Evolutionary conservation across 257 asterid species (phyloP).

Genomic region (Ligustrum vulgare): DNA sequence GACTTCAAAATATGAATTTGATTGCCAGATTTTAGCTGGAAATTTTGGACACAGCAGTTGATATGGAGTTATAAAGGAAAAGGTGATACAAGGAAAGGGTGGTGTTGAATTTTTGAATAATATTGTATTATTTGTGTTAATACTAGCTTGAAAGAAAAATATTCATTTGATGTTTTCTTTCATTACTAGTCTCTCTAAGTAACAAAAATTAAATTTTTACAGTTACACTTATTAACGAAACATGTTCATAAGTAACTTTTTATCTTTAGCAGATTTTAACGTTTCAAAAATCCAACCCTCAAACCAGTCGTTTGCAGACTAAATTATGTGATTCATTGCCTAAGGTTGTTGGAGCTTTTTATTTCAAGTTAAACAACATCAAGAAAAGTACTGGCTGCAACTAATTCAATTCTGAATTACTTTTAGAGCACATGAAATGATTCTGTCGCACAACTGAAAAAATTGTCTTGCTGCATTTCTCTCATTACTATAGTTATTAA

Average conservation of each 20-base stretch:
- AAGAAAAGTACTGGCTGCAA: too few relatives aligned
- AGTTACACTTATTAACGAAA: background rate
- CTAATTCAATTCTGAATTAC: too few relatives aligned
- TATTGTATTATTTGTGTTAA: background rate
- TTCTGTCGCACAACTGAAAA: too few relatives aligned
- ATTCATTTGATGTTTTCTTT: background rate
- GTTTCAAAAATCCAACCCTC: too few relatives aligned
- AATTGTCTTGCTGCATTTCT: too few relatives aligned
- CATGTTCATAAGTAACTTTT: background rate
- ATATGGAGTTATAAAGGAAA: background rate
- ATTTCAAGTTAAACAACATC: too few relatives aligned
- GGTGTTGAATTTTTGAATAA: background rate
- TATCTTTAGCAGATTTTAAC: background rate
- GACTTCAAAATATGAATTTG: slow-evolving; percentile 14
- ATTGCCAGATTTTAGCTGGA: background rate
- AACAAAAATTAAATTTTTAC: background rate
- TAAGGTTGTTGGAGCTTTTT: too few relatives aligned
- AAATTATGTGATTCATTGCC: too few relatives aligned
- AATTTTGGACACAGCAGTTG: background rate
- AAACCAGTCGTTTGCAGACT: too few relatives aligned
- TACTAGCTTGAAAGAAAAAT: too few relatives aligned
- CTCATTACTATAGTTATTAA: too few relatives aligned
- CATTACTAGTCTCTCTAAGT: background rate
- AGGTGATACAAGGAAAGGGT: background rate
- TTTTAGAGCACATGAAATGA: too few relatives aligned